These are phyloP conservation scores for Kwoniella newhampshirensis DNA, from an alignment of 768 basidiomycete species.

Conservation along the genomic window DNA sequence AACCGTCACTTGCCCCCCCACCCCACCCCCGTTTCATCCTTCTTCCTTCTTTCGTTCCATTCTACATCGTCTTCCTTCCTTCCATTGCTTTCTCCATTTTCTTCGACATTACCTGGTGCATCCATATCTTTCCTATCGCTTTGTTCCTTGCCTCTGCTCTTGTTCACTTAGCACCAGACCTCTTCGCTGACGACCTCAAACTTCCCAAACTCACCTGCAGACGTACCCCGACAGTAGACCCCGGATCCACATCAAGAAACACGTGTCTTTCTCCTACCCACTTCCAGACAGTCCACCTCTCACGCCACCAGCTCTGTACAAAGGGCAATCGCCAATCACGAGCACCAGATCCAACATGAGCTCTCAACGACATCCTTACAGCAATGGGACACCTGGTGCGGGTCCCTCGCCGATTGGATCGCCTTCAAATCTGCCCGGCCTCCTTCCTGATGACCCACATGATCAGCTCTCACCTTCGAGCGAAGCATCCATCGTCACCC, in stretches of 20 bases:
- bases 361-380: conserved; percentile 6
- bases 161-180: too few relatives aligned
- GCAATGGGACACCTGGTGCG: background rate
- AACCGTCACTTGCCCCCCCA: too few relatives aligned
- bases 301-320: background rate
- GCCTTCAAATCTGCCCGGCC: conserved; percentile 26
- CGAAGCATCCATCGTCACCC: conserved; percentile 21
- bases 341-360: background rate
- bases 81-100: too few relatives aligned
- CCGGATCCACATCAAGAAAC: background rate
- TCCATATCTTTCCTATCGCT: too few relatives aligned
- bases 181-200: background rate
- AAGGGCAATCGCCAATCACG: too few relatives aligned
- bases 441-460: conserved; percentile 20
- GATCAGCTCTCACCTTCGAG: conserved; percentile 25
- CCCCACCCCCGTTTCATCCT: too few relatives aligned
- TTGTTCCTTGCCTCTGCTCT: too few relatives aligned
- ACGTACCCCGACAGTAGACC: too few relatives aligned
- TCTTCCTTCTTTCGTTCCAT: too few relatives aligned
- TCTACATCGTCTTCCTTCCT: too few relatives aligned
- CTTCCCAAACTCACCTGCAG: background rate
- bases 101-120: too few relatives aligned
- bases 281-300: background rate
- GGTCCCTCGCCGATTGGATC: conserved; percentile 11
- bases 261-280: background rate